Percentiles rank a stretch among this genome's conserved stretches.
These are phyloP conservation scores for Camellia sinensis DNA, from an alignment of 148 eudicot genomes.

Conservation along the genomic window DNA sequence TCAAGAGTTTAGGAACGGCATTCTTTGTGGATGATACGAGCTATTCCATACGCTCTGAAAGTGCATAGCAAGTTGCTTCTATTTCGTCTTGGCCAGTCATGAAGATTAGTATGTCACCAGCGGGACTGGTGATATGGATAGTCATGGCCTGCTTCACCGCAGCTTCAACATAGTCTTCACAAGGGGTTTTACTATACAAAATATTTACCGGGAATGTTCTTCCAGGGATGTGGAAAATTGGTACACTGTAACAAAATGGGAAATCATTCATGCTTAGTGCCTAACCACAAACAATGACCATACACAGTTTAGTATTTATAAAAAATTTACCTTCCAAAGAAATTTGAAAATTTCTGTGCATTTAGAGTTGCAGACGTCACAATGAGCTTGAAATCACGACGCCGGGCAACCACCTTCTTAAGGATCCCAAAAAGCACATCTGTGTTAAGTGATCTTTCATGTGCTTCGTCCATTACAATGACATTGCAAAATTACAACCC, in stretches of 20 bases:
- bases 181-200: constrained; percentile 83
- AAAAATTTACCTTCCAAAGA: constrained; percentile 83
- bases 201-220: constrained; percentile 89
- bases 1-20: constrained; percentile 70
- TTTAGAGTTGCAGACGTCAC: constrained; percentile 96
- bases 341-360: constrained; percentile 83
- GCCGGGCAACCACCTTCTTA: constrained; percentile 93
- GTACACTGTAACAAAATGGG: constrained; percentile 58
- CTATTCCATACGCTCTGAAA: constrained; percentile 92
- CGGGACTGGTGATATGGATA: constrained; percentile 77
- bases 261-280: neutral
- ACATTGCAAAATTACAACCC: constrained; percentile 41
- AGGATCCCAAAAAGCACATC: constrained; percentile 95
- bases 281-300: neutral
- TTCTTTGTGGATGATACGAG: constrained; percentile 61
- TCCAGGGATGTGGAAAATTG: constrained; percentile 91
- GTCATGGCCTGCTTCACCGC: constrained; percentile 96
- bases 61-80: constrained; percentile 87
- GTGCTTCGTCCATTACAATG: constrained; percentile 94
- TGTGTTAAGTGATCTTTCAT: constrained; percentile 91
- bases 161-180: constrained; percentile 96
- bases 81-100: constrained; percentile 99
- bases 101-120: constrained; percentile 91
- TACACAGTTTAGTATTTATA: neutral
- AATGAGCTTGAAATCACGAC: constrained; percentile 95